Evolutionary conservation across 805 yeast genomes (phyloP).

Genomic region (Suhomyces sp.): DNA sequence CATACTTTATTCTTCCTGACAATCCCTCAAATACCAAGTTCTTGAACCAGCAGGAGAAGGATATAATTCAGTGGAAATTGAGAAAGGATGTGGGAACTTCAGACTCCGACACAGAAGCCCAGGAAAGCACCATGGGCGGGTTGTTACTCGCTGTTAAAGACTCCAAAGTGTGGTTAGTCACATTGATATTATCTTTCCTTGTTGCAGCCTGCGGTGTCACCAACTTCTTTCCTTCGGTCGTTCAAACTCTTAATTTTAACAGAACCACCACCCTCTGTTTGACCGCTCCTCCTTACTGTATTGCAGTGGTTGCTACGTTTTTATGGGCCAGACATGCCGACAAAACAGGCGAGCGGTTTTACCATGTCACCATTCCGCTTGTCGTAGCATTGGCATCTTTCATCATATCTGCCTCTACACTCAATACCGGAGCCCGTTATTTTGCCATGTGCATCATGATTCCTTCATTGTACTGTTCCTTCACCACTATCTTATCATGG

Average conservation of each 20-base stretch:
- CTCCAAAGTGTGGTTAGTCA: slow-evolving; percentile 46
- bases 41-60: slow-evolving; percentile 45
- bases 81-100: slow-evolving; percentile 39
- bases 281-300: slow-evolving; percentile 57
- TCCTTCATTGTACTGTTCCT: slow-evolving; percentile 53
- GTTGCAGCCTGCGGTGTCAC: slow-evolving; percentile 63
- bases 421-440: slow-evolving; percentile 55
- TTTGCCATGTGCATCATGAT: slow-evolving; percentile 61
- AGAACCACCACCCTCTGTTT: slow-evolving; percentile 51
- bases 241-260: slow-evolving; percentile 50
- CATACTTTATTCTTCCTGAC: slow-evolving; percentile 50
- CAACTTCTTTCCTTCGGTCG: slow-evolving; percentile 61
- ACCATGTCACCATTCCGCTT: slow-evolving; percentile 46
- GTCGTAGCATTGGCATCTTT: slow-evolving; percentile 43
- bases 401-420: slow-evolving; percentile 47
- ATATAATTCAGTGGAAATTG: slow-evolving; percentile 40
- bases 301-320: slow-evolving; percentile 50
- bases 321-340: slow-evolving; percentile 57
- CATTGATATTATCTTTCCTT: slow-evolving; percentile 42
- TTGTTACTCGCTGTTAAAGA: slow-evolving; percentile 41
- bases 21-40: slow-evolving; percentile 50
- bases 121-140: slow-evolving; percentile 34
- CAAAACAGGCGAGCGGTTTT: slow-evolving; percentile 52
- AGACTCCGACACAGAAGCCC: slow-evolving; percentile 34
- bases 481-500: slow-evolving; percentile 53